Base-by-base conservation (phyloP, 371 early-diverging fungal genomes). In the Syncephalis fuscata region DNA sequence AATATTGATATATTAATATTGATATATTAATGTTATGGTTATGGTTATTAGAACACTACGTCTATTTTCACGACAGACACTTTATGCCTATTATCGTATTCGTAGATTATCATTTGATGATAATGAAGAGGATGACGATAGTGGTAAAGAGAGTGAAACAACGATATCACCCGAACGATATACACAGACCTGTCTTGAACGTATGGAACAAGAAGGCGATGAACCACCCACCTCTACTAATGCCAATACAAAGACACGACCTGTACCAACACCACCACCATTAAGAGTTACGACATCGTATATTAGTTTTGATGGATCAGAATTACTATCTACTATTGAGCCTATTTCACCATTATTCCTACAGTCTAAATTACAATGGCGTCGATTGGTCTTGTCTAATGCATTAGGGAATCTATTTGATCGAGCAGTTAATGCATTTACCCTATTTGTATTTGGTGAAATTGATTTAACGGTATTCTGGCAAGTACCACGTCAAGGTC, bases 381-480 rank as follows among this genome's bases (percentile, higher is more conserved):
- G 90, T 8, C 67, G 68, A 40, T 59, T 58, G 2, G 53, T 70
- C 2, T 59, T 92, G 36, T 58, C 60, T 1, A 49, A 60, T 3
- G 79, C 78, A 41, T 87, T 73, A 84, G 0, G 66, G 64, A 26
- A 65, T 91, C 1, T 57, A 78, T 3, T 51, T 56, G 7, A 57
- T 64, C 11, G 63, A 74, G 16, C 59, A 61, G 11, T 54, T 58
- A 1, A 72, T 41, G 48, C 82, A 17, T 90, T 89, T 55, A 75
- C 88, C 0, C 60, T 88, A 8, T 90, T 79, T 55, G 78, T 72
- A 48, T 73, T 82, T 10, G 84, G 81, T 44, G 88, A 90, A 49
- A 71, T 91, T 19, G 95, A 94, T 54, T 64, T 92, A 44, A 67
- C 78, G 2, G 51, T 94, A n/a, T 82, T 84, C 54, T 94, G 90